These are phyloP conservation scores for Melanomma pulvis-pyrius DNA, from an alignment of 495 filamentous ascomycete genomes.

Conservation along the genomic window DNA sequence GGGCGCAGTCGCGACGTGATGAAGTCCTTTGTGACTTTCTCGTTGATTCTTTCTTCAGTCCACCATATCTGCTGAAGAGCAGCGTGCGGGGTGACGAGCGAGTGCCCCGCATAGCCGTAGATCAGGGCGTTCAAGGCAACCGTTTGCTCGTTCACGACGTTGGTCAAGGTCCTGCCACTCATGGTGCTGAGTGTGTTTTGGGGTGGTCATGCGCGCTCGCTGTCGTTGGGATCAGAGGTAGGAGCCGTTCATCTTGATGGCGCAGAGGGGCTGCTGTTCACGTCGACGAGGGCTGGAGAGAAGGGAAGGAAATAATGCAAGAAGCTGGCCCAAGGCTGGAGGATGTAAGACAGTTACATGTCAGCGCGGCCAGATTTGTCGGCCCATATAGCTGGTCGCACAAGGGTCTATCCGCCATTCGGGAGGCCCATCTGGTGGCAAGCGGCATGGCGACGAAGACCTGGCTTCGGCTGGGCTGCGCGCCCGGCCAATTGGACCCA, in stretches of 20 bases:
- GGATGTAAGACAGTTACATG: constrained; percentile 26
- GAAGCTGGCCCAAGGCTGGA: not conserved
- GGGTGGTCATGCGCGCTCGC: constrained; percentile 1
- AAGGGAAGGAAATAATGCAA: constrained; percentile 11
- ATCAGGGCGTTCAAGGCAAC: constrained; percentile 47
- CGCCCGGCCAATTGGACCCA: constrained; percentile 17
- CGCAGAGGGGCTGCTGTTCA: not conserved
- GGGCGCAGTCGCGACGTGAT: constrained; percentile 68
- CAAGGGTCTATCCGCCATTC: constrained; percentile 20
- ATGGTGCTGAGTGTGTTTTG: constrained; percentile 20
- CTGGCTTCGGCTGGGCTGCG: constrained; percentile 26
- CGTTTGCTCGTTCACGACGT: constrained; percentile 40
- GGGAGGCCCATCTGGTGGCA: constrained; percentile 13
- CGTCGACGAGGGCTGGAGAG: not conserved
- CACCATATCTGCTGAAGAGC: constrained; percentile 63
- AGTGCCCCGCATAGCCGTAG: constrained; percentile 47
- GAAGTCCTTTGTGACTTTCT: constrained; percentile 70
- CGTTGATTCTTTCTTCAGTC: constrained; percentile 74
- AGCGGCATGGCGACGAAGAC: constrained; percentile 33
- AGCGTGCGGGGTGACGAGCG: constrained; percentile 44
- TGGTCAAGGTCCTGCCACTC: constrained; percentile 36
- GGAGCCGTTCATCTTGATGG: not conserved
- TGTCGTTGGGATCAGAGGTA: not conserved
- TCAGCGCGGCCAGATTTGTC: constrained; percentile 30
- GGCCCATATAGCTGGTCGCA: constrained; percentile 25